phyloP scores from a whole-genome alignment of 106 monocot genomes.

The Dioscorea alata region DNA sequence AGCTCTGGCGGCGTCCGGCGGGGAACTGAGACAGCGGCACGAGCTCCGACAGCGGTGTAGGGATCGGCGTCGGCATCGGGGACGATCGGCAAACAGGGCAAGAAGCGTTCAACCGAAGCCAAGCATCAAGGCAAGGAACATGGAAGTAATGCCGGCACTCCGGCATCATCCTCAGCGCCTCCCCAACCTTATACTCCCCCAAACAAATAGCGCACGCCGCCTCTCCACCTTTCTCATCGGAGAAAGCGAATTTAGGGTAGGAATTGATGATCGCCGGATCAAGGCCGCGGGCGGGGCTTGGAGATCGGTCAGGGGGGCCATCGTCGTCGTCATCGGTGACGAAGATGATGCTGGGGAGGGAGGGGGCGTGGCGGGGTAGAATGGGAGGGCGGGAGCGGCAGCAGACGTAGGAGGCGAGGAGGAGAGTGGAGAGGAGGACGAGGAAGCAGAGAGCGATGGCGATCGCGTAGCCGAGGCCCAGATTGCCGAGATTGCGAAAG shows the following conservation, averaged over 20 bases:
- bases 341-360: slow-evolving; percentile 49
- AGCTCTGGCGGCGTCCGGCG: neutral
- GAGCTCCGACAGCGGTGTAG: slow-evolving; percentile 10
- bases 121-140: slow-evolving; percentile 8
- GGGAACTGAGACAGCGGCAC: slow-evolving; percentile 8
- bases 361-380: slow-evolving; percentile 1
- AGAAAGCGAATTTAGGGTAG: slow-evolving; percentile 50
- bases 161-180: slow-evolving; percentile 13
- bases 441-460: slow-evolving; percentile 51
- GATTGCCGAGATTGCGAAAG: slow-evolving; percentile 27
- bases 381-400: slow-evolving; percentile 20
- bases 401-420: slow-evolving; percentile 56
- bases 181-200: slow-evolving; percentile 4
- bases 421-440: slow-evolving; percentile 47
- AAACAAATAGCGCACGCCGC: slow-evolving; percentile 6
- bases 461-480: slow-evolving; percentile 58
- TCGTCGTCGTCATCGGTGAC: slow-evolving; percentile 48
- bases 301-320: slow-evolving; percentile 8
- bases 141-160: slow-evolving; percentile 11
- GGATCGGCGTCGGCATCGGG: slow-evolving; percentile 6
- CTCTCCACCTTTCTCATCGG: slow-evolving; percentile 14
- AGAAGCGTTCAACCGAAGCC: slow-evolving; percentile 9
- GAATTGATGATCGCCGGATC: slow-evolving; percentile 42
- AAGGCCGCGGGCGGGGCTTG: slow-evolving; percentile 20
- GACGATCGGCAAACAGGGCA: slow-evolving; percentile 12